Base-by-base conservation (phyloP, 805 yeast genomes). In the Ogataea angusta region DNA sequence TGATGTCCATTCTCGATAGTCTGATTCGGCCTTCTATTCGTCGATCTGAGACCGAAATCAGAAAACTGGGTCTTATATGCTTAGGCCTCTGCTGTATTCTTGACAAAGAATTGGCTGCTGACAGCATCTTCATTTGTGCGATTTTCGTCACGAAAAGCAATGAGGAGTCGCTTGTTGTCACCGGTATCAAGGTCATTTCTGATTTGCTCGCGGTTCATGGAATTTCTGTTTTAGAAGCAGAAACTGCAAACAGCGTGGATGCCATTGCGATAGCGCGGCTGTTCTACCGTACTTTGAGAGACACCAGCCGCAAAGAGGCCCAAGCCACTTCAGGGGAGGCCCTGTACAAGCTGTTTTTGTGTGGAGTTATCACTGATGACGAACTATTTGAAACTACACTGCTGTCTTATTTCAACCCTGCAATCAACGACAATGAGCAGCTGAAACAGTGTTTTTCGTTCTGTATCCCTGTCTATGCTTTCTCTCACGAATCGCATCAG, bases 251-350 rank as follows among this genome's bases (percentile, higher is more conserved):
- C 17, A 75, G 78, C 44, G 84, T 80, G 16, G 89, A 82, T 55
- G 71, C 84, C 0, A 63, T 76, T 39, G 80, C 84, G 0, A 66
- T 84, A 42, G 86, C 85, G 45, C 77, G 82, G 56, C 65, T 86
- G 21, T 82, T 85, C 46, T 83, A 80, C 64, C 76, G 80, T 56
- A 75, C 82, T 1, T 65, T 85, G 49, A 75, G 77, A 54, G 73
- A 73, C 48, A 67, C 67, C 42, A 73, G 73, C 4, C 66, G 75
- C 49, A 85, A 85, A 1, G 75, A 73, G 19, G 71, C 88, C 14
- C 96, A 87, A 58, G 80, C 91, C 0, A 70, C 79, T 1, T 84
- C 91, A 8, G 95, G 91, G 0, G 95, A 87, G 54, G 95, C 95
- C 0, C 66, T 90, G 18, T 85, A 90, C 54, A 90, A 91, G 64